These are phyloP conservation scores for Artemisia tridentata DNA, from an alignment of 129 eudicot genomes.

Conservation along the genomic window DNA sequence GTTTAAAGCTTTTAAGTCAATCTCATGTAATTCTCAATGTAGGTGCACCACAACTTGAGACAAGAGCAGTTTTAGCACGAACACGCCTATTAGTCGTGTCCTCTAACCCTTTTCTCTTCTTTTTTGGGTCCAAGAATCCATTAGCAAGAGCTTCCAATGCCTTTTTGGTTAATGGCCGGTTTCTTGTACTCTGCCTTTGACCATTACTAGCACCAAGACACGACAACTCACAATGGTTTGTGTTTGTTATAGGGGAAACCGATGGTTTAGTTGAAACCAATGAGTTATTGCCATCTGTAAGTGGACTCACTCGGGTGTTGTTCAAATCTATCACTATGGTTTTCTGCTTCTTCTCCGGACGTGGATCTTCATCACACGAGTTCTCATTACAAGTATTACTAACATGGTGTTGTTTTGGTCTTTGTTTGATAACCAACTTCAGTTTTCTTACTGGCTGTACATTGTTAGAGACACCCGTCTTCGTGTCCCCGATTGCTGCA, in stretches of 20 bases:
- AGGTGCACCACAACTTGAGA: neutral
- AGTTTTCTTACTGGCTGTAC: too few species aligned
- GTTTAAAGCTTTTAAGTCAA: neutral
- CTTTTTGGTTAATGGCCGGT: conserved; percentile 44
- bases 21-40: conserved; percentile 1
- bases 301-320: neutral
- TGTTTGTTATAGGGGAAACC: neutral
- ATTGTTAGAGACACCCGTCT: too few species aligned
- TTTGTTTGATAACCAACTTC: too few species aligned
- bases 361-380: neutral
- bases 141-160: conserved; percentile 11
- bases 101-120: conserved; percentile 3
- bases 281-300: neutral
- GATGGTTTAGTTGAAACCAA: neutral
- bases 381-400: neutral
- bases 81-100: conserved; percentile 10
- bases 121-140: neutral
- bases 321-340: neutral
- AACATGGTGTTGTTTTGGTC: neutral
- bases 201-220: neutral
- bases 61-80: conserved; percentile 21
- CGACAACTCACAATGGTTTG: neutral
- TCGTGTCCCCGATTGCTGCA: too few species aligned
- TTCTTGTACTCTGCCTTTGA: conserved; percentile 50
- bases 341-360: neutral